phyloP scores from a whole-genome alignment of 139 green algal genomes.

The Haematococcus lacustris region DNA sequence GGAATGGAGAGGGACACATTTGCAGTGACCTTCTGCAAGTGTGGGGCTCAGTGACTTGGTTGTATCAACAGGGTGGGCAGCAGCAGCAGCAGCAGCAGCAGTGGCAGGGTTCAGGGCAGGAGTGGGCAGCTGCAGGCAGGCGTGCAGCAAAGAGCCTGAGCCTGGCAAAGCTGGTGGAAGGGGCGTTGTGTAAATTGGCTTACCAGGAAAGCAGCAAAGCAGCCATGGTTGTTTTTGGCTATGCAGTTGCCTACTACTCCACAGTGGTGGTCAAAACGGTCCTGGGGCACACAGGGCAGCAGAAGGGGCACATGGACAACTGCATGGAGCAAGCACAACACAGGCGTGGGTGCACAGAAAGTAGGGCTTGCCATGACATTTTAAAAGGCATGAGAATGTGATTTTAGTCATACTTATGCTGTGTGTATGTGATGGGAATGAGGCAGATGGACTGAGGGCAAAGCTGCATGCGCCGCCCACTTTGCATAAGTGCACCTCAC shows the following conservation, averaged over 20 bases:
- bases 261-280: slow-evolving; percentile 78
- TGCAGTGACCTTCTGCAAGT: too few relatives aligned
- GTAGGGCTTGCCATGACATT: not conserved
- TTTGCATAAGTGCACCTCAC: not conserved
- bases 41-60: too few relatives aligned
- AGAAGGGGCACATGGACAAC: not conserved
- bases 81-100: too few relatives aligned
- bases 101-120: too few relatives aligned
- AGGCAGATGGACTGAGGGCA: not conserved
- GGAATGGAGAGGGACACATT: too few relatives aligned
- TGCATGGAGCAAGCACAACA: not conserved
- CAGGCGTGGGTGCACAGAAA: not conserved
- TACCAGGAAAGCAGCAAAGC: slow-evolving; percentile 60
- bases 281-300: slow-evolving; percentile 19
- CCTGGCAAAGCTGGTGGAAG: too few relatives aligned
- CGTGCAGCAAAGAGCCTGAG: too few relatives aligned
- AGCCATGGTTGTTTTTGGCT: slow-evolving; percentile 60
- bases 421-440: not conserved
- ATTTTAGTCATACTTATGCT: not conserved
- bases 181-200: too few relatives aligned
- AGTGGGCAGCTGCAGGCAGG: too few relatives aligned
- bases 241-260: slow-evolving; percentile 65
- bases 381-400: not conserved
- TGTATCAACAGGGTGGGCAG: too few relatives aligned
- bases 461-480: not conserved